phyloP scores from a whole-genome alignment of 805 yeast genomes.

The Pichia insulana region DNA sequence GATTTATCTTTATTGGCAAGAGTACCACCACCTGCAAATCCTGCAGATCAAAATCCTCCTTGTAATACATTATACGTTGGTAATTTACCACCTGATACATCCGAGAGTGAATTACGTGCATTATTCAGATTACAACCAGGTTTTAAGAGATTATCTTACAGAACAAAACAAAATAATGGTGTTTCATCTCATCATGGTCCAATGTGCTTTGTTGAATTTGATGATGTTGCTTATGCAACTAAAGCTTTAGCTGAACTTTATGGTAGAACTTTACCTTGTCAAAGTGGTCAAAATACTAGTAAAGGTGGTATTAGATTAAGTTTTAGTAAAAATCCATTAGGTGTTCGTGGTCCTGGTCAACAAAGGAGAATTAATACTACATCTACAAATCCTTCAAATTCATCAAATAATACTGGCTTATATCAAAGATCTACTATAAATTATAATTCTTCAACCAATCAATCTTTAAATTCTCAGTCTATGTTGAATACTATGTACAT shows the following conservation, averaged over 20 bases:
- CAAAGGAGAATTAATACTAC: constrained; percentile 20
- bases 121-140: constrained; percentile 86
- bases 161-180: constrained; percentile 49
- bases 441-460: no score
- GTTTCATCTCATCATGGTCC: constrained; percentile 70
- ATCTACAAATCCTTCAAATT: neutral
- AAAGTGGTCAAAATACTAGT: constrained; percentile 35
- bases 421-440: no score
- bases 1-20: constrained; percentile 68
- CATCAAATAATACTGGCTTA: neutral
- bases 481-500: no score
- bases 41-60: constrained; percentile 98
- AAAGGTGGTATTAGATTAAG: constrained; percentile 94
- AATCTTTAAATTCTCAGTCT: no score
- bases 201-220: constrained; percentile 98
- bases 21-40: constrained; percentile 90
- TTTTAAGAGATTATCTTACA: constrained; percentile 83
- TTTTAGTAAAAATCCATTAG: constrained; percentile 92
- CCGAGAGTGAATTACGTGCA: constrained; percentile 84
- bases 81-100: constrained; percentile 93
- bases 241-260: constrained; percentile 88
- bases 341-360: constrained; percentile 67
- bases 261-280: constrained; percentile 84
- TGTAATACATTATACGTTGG: constrained; percentile 97
- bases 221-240: constrained; percentile 89